Evolutionary conservation across 2,329 filamentous ascomycete genomes (phyloP), one percentile per base, ranked within the genome.

Genomic region (Colletotrichum musicola): DNA sequence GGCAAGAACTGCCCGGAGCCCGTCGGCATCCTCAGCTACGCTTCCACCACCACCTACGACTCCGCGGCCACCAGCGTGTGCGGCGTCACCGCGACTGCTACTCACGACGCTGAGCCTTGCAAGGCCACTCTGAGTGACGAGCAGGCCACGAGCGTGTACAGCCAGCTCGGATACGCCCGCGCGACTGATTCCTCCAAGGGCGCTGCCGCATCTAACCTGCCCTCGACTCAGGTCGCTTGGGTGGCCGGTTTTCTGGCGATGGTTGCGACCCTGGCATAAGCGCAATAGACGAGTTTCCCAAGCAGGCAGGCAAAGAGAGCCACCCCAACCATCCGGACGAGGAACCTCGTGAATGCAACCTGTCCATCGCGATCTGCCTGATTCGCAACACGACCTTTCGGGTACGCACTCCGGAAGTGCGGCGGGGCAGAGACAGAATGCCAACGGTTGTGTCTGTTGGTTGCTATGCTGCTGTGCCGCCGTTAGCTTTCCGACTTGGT

Each of bases 121-220:
- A 57, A 49, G 13, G 69, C 69, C 10, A 71, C 69, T 14, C 38
- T 65, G 22, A 53, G 66, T 51, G 47, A 69, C 46, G 69, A 64
- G 27, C 66, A 71, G 27, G 69, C 66, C 1, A 66, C 61, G 6
- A 71, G 69, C 40, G 42, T 71, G 10, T 71, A 68, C 56, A 69
- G 42, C 38, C 30, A 59, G 22, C 27, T 70, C 13, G 66, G 66
- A n/a, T 69, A 69, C 27, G 55, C 66, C 9, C 42, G 49, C 42
- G 66, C 66, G 5, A 69, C 66, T 9, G 66, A 55, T 18, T 69
- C 66, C 14, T 61, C 66, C 42, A 63, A 67, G 16, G 47, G 49
- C 27, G 62, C 56, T 38, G 62, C 66, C 18, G 58, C 38, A 22
- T 61, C 44, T 1, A 44, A 25, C n/a, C n/a, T 53, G 49, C 50